These are phyloP conservation scores for Lasiodiplodia sp. DNA, from an alignment of 2,329 filamentous ascomycete species.

Conservation along the genomic window DNA sequence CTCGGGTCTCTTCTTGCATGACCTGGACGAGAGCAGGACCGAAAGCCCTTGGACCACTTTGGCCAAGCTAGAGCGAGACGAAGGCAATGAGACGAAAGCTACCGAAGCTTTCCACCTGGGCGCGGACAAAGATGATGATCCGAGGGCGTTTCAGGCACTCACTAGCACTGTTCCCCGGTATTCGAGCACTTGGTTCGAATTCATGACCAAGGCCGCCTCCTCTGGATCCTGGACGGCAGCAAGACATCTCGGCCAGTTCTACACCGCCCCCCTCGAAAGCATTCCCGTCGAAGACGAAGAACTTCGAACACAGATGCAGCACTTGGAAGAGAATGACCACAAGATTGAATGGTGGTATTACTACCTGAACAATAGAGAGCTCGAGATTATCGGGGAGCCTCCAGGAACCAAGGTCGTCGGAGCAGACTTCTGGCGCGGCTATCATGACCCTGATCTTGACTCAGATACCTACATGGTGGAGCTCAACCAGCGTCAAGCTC, in stretches of 20 bases:
- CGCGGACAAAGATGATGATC: constrained; percentile 51
- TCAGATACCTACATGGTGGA: background rate
- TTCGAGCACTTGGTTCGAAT: constrained; percentile 50
- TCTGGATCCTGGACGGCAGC: constrained; percentile 47
- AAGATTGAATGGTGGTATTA: constrained; percentile 5
- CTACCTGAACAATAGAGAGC: background rate
- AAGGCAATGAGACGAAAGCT: constrained; percentile 33
- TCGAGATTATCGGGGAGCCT: background rate
- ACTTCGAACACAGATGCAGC: background rate
- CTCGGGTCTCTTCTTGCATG: background rate
- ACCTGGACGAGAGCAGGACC: background rate
- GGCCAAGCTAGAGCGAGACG: background rate
- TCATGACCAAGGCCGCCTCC: constrained; percentile 55
- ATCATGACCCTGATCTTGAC: background rate
- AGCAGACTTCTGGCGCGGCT: background rate
- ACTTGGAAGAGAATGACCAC: background rate
- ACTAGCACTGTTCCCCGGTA: constrained; percentile 34
- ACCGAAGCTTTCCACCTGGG: constrained; percentile 46
- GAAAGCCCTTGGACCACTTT: constrained; percentile 6
- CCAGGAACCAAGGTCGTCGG: background rate
- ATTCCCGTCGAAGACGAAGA: constrained; percentile 2
- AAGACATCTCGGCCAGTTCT: constrained; percentile 50
- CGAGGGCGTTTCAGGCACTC: constrained; percentile 50
- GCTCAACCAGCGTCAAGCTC: constrained; percentile 20
- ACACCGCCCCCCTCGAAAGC: constrained; percentile 34